These are phyloP conservation scores for Penicillium paradoxum DNA, from an alignment of 495 filamentous ascomycete species.

Conservation along the genomic window DNA sequence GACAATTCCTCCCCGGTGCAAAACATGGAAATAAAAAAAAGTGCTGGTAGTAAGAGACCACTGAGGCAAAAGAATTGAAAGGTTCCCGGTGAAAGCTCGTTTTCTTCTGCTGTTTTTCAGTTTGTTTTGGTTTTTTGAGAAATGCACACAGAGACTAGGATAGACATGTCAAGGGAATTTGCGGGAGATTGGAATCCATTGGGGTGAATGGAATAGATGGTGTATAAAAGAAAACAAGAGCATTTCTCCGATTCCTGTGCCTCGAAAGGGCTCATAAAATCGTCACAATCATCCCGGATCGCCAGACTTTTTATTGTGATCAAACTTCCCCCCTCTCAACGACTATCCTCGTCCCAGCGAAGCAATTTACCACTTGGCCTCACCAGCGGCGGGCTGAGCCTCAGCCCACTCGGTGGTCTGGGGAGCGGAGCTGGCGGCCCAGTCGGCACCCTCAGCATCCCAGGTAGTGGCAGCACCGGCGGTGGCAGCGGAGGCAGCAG, in stretches of 20 bases:
- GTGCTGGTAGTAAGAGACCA: slow-evolving; percentile 24
- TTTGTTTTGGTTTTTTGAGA: slow-evolving; percentile 33
- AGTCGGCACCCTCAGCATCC: slow-evolving; percentile 74
- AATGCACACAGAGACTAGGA: slow-evolving; percentile 44
- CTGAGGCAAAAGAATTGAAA: slow-evolving; percentile 30
- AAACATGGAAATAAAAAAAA: slow-evolving; percentile 26
- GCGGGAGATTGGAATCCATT: slow-evolving; percentile 23
- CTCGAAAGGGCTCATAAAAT: slow-evolving; percentile 8
- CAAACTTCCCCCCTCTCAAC: slow-evolving; percentile 30
- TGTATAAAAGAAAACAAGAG: slow-evolving; percentile 28
- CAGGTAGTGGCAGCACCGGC: slow-evolving; percentile 60
- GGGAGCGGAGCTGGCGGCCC: slow-evolving; percentile 59
- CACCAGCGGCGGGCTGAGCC: slow-evolving; percentile 39
- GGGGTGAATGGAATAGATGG: slow-evolving; percentile 22
- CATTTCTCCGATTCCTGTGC: slow-evolving; percentile 13
- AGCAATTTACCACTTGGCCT: slow-evolving; percentile 61
- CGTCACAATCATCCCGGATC: slow-evolving; percentile 26
- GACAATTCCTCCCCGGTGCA: slow-evolving; percentile 43
- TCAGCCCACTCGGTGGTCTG: slow-evolving; percentile 66
- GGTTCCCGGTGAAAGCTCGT: slow-evolving; percentile 31
- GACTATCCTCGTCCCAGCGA: slow-evolving; percentile 27
- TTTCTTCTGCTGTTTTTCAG: slow-evolving; percentile 40
- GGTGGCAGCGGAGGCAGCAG: slow-evolving; percentile 47
- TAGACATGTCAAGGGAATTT: slow-evolving; percentile 44
- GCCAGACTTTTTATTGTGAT: slow-evolving; percentile 25